Evolutionary conservation across 2,329 filamentous ascomycete genomes (phyloP), one percentile per base, ranked within the genome.

Genomic region (Exophiala spinifera): DNA sequence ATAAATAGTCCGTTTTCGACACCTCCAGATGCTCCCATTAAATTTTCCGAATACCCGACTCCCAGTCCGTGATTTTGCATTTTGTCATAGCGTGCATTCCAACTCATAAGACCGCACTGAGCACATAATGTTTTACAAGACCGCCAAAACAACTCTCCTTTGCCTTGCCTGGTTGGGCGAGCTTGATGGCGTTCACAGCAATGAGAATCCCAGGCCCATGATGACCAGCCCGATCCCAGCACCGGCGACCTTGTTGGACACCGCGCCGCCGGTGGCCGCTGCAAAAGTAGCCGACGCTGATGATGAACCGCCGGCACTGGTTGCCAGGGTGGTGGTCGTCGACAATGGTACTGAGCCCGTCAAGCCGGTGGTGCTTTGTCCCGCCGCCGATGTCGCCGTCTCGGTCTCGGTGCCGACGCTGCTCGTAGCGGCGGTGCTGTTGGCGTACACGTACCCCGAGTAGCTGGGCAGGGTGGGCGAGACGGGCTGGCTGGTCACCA

Each of bases 151-250:
- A n/a, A n/a, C n/a, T n/a, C n/a, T n/a, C n/a, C n/a, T n/a, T n/a
- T n/a, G n/a, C n/a, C n/a, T n/a, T n/a, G n/a, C n/a, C n/a, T n/a
- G n/a, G n/a, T n/a, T n/a, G n/a, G n/a, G n/a, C n/a, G n/a, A n/a
- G n/a, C n/a, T n/a, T n/a, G n/a, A n/a, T n/a, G n/a, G n/a, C n/a
- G 46, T n/a, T 58, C 43, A 63, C 17, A 63, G 36, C 54, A 63
- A 23, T 3, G 55, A 59, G 49, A 59, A 61, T 7, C 51, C 53
- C 20, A 61, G 19, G 7, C 48, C 60, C 5, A 77, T 67, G 61
- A 71, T 70, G 61, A 72, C 70, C 44, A 76, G 63, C 46, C 72
- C 66, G 56, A 69, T 67, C 64, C 72, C 74, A 60, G 72, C 74
- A 19, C 74, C 56, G n/a, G 66, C 64, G 47, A 74, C 63, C 36